A percentile compares a stretch with the other conserved stretches of the same genome.
phyloP scores from a whole-genome alignment of 805 yeast genomes.

The Zygoascus flipseniorum region DNA sequence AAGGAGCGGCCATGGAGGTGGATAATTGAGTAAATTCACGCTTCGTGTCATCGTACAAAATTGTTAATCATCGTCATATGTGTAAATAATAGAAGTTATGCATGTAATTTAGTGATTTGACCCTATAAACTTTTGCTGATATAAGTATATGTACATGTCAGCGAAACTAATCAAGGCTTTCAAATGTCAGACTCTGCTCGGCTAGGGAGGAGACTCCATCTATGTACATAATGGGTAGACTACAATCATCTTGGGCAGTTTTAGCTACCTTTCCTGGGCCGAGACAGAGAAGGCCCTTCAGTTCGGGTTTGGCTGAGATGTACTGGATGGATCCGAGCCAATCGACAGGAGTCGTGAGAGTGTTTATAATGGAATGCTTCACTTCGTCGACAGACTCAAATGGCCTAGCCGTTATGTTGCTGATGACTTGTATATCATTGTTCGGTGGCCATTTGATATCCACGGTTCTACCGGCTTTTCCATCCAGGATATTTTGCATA shows the following conservation, averaged over 20 bases:
- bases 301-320: neutral
- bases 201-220: neutral
- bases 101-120: no score
- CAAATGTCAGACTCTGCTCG: neutral
- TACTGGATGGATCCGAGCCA: constrained; percentile 24
- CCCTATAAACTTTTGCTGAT: no score
- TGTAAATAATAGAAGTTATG: no score
- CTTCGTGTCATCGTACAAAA: no score
- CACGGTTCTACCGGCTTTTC: constrained; percentile 1
- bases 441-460: constrained; percentile 20
- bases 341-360: constrained; percentile 25
- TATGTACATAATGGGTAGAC: neutral
- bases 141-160: no score
- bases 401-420: constrained; percentile 28
- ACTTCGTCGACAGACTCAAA: constrained; percentile 23
- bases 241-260: constrained; percentile 10
- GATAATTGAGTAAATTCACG: neutral
- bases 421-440: constrained; percentile 16
- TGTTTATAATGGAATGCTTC: constrained; percentile 16
- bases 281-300: constrained; percentile 13
- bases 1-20: neutral
- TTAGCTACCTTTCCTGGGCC: constrained; percentile 27
- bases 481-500: constrained; percentile 22
- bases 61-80: no score
- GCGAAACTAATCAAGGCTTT: neutral